Evolutionary conservation across 169 alveolate species (phyloP).

Genomic region (Eimeria praecox): DNA sequence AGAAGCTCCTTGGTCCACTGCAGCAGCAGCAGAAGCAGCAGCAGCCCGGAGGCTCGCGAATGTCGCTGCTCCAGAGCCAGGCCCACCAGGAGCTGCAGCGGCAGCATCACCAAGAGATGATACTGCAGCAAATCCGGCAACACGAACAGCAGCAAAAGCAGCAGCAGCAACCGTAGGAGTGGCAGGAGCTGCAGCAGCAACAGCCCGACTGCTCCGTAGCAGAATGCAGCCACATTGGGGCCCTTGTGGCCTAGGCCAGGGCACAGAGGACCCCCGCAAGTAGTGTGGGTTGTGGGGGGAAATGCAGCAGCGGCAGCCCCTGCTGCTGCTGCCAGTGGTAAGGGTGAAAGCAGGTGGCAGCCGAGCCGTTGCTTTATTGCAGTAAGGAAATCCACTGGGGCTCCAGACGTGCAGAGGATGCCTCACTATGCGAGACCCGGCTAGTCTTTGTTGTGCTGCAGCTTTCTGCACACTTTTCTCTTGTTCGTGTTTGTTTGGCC

Average conservation of each 20-base stretch:
- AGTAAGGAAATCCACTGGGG: background rate
- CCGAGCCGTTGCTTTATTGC: background rate
- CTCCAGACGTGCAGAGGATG: background rate
- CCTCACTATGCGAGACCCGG: background rate
- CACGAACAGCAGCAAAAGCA: background rate
- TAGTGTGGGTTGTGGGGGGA: background rate
- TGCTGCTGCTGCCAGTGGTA: background rate
- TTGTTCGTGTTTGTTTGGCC: background rate
- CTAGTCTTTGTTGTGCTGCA: background rate
- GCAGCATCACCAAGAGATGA: slow-evolving; percentile 35
- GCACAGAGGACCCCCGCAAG: background rate
- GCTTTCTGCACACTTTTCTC: background rate
- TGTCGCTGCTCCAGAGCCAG: slow-evolving; percentile 7
- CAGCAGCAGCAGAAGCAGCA: background rate
- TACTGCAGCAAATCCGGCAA: slow-evolving; percentile 46
- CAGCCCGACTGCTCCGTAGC: background rate
- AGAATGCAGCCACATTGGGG: background rate
- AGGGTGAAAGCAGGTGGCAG: background rate
- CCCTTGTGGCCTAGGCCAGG: background rate
- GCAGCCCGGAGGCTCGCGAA: background rate
- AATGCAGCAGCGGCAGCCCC: background rate
- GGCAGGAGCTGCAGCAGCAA: slow-evolving; percentile 8
- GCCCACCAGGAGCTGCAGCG: slow-evolving; percentile 25
- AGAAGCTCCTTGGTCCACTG: slow-evolving; percentile 54
- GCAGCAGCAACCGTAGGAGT: background rate